Conservation (phyloP, 768 basidiomycete species). For the Mrakia frigida region DNA sequence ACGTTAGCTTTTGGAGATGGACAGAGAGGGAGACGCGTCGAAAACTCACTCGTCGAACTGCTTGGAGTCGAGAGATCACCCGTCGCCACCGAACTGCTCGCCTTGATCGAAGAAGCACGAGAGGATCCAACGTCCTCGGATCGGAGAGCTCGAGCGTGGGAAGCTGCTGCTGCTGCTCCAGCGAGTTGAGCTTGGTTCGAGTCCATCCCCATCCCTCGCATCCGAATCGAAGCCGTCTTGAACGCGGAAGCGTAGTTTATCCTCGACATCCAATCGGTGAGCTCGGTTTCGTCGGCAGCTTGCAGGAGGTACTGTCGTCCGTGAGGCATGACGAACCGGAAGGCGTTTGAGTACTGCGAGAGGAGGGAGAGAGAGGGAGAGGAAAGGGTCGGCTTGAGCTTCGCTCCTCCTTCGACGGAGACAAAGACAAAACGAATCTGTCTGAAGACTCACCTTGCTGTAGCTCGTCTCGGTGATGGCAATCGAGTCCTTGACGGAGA, state of each 20-base stretch:
- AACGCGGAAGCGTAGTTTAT: slow-evolving; percentile 95
- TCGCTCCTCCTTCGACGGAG: too few species aligned
- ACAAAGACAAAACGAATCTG: not conserved
- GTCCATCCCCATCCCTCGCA: slow-evolving; percentile 69
- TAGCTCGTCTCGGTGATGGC: slow-evolving; percentile 76
- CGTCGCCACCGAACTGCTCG: not conserved
- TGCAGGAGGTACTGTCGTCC: slow-evolving; percentile 80
- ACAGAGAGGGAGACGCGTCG: not conserved
- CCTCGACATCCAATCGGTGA: slow-evolving; percentile 81
- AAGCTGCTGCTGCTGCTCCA: slow-evolving; percentile 78
- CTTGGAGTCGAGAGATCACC: not conserved
- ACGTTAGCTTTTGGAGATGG: not conserved
- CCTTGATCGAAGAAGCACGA: not conserved
- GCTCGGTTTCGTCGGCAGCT: slow-evolving; percentile 60
- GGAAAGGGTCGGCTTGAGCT: not conserved
- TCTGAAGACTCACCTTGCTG: slow-evolving; percentile 56
- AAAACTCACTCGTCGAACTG: slow-evolving; percentile 6
- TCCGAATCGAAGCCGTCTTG: slow-evolving; percentile 73
- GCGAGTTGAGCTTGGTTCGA: slow-evolving; percentile 67
- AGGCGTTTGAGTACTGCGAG: slow-evolving; percentile 60
- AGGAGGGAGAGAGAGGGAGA: not conserved
- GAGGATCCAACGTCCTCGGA: slow-evolving; percentile 12
- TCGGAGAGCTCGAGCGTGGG: slow-evolving; percentile 56
- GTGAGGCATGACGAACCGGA: slow-evolving; percentile 69
- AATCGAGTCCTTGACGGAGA: slow-evolving; percentile 69